These are phyloP conservation scores for Austroboletus sp. DNA, from an alignment of 1,284 basidiomycete genomes.

Conservation along the genomic window DNA sequence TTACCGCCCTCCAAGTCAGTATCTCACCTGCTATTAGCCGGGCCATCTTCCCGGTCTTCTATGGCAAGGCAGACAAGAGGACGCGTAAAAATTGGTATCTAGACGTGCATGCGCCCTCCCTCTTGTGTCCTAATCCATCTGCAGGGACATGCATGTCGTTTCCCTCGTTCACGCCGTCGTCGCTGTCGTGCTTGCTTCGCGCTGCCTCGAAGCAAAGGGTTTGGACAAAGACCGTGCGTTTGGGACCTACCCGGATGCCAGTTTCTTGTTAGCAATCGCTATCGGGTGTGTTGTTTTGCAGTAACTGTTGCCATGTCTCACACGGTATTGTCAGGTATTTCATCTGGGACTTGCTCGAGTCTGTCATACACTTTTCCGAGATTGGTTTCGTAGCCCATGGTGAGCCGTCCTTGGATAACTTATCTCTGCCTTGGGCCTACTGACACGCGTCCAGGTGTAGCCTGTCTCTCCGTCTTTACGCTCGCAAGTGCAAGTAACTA, in stretches of 20 bases:
- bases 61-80: slow-evolving; percentile 37
- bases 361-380: slow-evolving; percentile 42
- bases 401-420: slow-evolving; percentile 13
- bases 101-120: neutral
- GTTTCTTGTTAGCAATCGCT: slow-evolving; percentile 39
- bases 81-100: slow-evolving; percentile 52
- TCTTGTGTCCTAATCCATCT: slow-evolving; percentile 2
- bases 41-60: slow-evolving; percentile 39
- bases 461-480: slow-evolving; percentile 54
- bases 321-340: slow-evolving; percentile 38
- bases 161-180: slow-evolving; percentile 44
- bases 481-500: slow-evolving; percentile 51
- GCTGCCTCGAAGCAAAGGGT: slow-evolving; percentile 34
- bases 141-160: slow-evolving; percentile 50
- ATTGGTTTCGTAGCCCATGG: slow-evolving; percentile 65
- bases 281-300: slow-evolving; percentile 35
- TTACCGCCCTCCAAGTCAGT: slow-evolving; percentile 45
- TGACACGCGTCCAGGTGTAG: slow-evolving; percentile 37
- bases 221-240: slow-evolving; percentile 43
- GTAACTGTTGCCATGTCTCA: neutral
- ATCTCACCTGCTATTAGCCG: slow-evolving; percentile 45
- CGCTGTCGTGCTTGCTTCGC: slow-evolving; percentile 39
- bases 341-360: slow-evolving; percentile 50
- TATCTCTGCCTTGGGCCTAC: neutral
- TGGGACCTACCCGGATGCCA: slow-evolving; percentile 41